Conservation (phyloP, 2,329 filamentous ascomycete genomes). For the Xylaria sp. region DNA sequence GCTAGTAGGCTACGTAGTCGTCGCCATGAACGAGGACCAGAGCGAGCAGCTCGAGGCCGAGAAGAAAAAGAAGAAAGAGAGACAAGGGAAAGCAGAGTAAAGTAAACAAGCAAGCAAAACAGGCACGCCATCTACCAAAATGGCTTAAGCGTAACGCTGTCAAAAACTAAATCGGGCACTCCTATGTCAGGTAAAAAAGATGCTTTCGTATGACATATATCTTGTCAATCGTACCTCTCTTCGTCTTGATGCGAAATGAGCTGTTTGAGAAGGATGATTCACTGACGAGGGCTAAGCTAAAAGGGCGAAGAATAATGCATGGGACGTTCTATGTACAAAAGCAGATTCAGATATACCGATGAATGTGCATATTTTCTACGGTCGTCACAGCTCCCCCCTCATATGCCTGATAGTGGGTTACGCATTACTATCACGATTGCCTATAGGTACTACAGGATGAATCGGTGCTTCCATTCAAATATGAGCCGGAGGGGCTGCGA, state of each 20-base stretch:
- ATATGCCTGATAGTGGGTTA: neutral
- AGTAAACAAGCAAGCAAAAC: neutral
- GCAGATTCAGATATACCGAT: neutral
- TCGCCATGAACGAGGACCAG: slow-evolving; percentile 89
- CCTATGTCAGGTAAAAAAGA: neutral
- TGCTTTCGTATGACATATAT: neutral
- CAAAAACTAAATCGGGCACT: neutral
- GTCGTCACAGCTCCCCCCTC: neutral
- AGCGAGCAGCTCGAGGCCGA: slow-evolving; percentile 59
- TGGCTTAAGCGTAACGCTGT: neutral
- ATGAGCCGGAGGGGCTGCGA: neutral
- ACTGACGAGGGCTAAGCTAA: neutral
- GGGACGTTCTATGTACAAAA: neutral
- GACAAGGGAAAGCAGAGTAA: slow-evolving; percentile 36
- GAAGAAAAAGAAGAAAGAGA: slow-evolving; percentile 56
- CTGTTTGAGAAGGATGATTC: neutral
- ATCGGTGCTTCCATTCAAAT: slow-evolving; percentile 16
- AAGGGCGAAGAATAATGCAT: neutral
- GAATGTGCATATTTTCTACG: neutral
- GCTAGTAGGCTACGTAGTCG: slow-evolving; percentile 87
- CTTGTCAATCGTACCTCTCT: neutral
- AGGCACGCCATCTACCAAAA: neutral
- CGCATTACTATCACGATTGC: slow-evolving; percentile 6
- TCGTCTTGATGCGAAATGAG: no score
- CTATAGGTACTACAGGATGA: neutral